Evolutionary conservation across 371 early-diverging fungal genomes (phyloP).

Genomic region (Syncephalis fuscata): DNA sequence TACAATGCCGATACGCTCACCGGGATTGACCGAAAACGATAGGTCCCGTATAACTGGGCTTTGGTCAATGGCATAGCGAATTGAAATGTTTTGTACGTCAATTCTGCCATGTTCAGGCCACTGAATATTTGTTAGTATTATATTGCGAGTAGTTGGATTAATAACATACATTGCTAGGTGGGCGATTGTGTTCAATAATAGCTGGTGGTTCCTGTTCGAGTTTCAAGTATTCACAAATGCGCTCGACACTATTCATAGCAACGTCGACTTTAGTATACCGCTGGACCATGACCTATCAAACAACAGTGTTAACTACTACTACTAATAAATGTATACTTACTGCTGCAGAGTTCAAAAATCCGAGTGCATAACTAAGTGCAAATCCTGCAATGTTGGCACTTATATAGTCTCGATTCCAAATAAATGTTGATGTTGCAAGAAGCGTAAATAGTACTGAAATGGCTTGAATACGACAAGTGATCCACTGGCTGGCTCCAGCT

Average conservation of each 20-base stretch:
- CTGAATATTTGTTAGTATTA: background rate
- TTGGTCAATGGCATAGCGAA: conserved; percentile 38
- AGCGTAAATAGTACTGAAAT: conserved; percentile 39
- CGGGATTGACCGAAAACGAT: conserved; percentile 22
- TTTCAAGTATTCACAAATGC: conserved; percentile 33
- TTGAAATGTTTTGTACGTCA: conserved; percentile 28
- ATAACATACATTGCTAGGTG: conserved; percentile 8
- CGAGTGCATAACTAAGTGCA: conserved; percentile 49
- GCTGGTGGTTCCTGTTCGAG: conserved; percentile 39
- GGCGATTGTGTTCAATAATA: conserved; percentile 24
- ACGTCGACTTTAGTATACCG: conserved; percentile 44
- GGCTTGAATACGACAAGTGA: conserved; percentile 44
- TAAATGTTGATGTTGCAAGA: conserved; percentile 31
- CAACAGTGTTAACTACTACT: no score
- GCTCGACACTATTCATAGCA: conserved; percentile 51
- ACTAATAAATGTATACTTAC: conserved; percentile 41
- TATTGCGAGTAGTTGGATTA: no score
- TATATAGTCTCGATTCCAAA: conserved; percentile 19
- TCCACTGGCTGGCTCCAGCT: conserved; percentile 75
- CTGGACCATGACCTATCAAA: conserved; percentile 21
- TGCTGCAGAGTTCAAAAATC: conserved; percentile 47
- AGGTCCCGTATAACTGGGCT: conserved; percentile 39
- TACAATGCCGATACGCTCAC: conserved; percentile 43
- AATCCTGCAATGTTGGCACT: conserved; percentile 60
- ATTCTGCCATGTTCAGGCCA: conserved; percentile 51